These are phyloP conservation scores for Dictyostelium capitatum DNA, from an alignment of 78 protist species.

Conservation along the genomic window DNA sequence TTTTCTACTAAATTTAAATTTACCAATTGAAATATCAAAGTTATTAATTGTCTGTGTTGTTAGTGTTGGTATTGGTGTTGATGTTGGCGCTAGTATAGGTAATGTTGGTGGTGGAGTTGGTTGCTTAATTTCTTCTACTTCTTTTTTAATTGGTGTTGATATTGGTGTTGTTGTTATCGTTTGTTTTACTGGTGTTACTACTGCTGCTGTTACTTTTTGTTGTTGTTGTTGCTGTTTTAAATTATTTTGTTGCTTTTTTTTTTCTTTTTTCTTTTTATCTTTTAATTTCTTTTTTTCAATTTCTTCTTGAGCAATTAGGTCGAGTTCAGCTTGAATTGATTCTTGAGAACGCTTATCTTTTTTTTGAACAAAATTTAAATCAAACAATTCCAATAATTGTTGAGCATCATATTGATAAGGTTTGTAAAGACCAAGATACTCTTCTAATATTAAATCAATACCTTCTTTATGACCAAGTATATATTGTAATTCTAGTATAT, in stretches of 20 bases:
- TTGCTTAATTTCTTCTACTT: background rate
- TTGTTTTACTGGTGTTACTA: background rate
- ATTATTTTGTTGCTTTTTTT: background rate
- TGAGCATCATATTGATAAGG: background rate
- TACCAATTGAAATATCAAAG: conserved; percentile 51
- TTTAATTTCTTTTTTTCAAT: conserved; percentile 17
- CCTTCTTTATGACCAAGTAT: background rate
- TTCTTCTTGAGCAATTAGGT: conserved; percentile 4
- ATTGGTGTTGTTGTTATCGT: background rate
- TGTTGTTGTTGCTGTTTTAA: background rate
- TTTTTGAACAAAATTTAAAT: conserved; percentile 6
- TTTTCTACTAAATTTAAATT: conserved; percentile 65
- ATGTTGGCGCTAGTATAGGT: background rate
- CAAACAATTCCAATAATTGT: background rate
- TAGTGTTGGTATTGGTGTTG: background rate
- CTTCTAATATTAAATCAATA: background rate
- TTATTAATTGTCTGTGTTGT: background rate
- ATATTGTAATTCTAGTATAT: conserved; percentile 12
- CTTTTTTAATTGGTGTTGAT: background rate
- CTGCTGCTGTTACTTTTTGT: background rate
- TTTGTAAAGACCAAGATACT: background rate
- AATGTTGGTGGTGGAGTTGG: background rate
- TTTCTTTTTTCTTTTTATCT: conserved; percentile 21
- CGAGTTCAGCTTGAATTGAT: conserved; percentile 21
- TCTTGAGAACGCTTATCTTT: conserved; percentile 16